Evolutionary conservation across 192 early-diverging fungal genomes (phyloP), one percentile per base, ranked within the genome.

Genomic region (Podila minutissima): DNA sequence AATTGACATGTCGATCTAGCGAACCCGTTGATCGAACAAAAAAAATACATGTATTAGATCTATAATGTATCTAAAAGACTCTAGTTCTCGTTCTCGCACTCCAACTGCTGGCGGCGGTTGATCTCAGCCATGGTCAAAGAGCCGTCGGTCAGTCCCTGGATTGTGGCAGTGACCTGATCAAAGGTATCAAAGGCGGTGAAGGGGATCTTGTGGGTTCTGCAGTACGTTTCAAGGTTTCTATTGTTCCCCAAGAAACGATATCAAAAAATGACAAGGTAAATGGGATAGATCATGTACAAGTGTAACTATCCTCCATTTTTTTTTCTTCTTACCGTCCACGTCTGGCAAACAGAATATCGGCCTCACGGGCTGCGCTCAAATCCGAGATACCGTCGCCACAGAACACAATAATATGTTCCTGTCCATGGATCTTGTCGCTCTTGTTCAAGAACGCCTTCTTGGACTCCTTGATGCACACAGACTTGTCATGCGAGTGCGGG

Each of bases 331-430:
- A 81, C 77, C 66, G 72, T 73, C 89, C 93, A 46, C 83, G 77
- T 66, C 92, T 89, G 5, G 93, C 93, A 83, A 95, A 94, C 31
- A 95, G 75, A 22, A 92, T 55, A 59, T 95, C 93, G 1, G 92
- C 92, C 29, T 93, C 88, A n/a, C 85, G 75, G 19, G 94, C 93
- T 26, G 93, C 94, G 13, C 88, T 89, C 28, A 95, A 84, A 71
- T 95, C 94, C 4, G 88, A 90, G 17, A 95, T 87, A 53, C 94
- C 93, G 76, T 95, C 94, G 8, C 94, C 94, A 51, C 92, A 88
- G 74, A 94, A 95, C 5, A 95, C 83, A 66, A 93, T 83, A 13
- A 88, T 69, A 24, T 81, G 77, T 20, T 81, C 62, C 24, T 81
- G 53, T 22, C 10, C 53, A 17, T 24, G 28, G 20, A 60, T 57